Evolutionary conservation across 2,329 filamentous ascomycete genomes (phyloP).

Genomic region (Cladosporium sp.): DNA sequence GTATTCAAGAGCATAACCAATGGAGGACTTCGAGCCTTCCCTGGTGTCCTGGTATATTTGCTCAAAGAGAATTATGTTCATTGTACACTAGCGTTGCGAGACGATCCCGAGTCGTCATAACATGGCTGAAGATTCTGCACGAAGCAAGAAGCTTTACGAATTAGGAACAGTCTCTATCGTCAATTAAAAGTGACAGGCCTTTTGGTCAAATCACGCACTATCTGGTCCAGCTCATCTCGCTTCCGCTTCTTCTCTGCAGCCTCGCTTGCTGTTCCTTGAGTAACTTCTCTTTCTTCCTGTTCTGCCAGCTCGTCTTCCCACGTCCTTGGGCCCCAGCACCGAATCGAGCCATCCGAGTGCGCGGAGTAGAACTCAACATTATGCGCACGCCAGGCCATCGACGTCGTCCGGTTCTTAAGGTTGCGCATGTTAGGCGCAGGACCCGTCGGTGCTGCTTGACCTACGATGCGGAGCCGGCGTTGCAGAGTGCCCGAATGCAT

Average conservation of each 20-base stretch:
- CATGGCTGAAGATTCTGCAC: background rate
- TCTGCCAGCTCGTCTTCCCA: constrained; percentile 44
- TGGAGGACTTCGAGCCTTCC: no score
- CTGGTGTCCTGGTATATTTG: no score
- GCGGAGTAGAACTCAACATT: constrained; percentile 73
- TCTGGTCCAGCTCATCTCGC: constrained; percentile 72
- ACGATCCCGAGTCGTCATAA: background rate
- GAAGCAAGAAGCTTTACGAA: background rate
- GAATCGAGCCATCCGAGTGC: constrained; percentile 79
- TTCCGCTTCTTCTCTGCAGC: constrained; percentile 59
- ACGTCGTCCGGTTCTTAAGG: constrained; percentile 59
- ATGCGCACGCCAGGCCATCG: constrained; percentile 70
- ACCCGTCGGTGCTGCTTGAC: constrained; percentile 12
- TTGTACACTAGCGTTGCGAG: background rate
- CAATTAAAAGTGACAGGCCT: constrained; percentile 58
- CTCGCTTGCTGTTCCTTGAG: constrained; percentile 34
- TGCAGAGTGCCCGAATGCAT: constrained; percentile 72
- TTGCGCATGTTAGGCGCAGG: constrained; percentile 23
- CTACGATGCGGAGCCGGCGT: constrained; percentile 65
- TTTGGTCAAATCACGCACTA: constrained; percentile 72
- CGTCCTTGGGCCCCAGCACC: constrained; percentile 66
- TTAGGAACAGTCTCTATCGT: no score
- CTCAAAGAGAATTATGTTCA: background rate
- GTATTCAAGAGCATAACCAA: no score
- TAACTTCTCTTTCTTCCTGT: constrained; percentile 38